Conservation (phyloP, 1,139 yeast genomes). For the Torulaspora pretoriensis region DNA sequence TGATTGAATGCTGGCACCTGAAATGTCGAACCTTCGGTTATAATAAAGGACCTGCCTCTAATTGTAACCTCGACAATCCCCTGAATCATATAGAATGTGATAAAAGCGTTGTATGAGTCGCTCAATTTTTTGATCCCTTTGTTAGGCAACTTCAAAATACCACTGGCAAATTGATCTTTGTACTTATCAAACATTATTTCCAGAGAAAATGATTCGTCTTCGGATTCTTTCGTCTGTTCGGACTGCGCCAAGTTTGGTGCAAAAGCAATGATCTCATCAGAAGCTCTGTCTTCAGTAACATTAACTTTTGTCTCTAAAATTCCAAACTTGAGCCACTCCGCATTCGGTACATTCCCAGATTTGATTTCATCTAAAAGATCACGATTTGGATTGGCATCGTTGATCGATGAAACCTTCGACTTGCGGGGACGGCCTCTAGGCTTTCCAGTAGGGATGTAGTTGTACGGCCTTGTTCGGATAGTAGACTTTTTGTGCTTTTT, state of each 20-base stretch:
- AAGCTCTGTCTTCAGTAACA: conserved; percentile 45
- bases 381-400: conserved; percentile 21
- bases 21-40: conserved; percentile 71
- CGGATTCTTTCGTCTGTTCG: conserved; percentile 41
- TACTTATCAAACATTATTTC: conserved; percentile 67
- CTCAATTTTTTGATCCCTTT: conserved; percentile 61
- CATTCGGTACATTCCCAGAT: conserved; percentile 43
- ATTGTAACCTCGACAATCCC: conserved; percentile 71
- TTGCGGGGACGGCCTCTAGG: conserved; percentile 31
- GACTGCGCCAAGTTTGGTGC: conserved; percentile 60
- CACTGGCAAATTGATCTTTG: conserved; percentile 68
- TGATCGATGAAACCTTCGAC: conserved; percentile 4
- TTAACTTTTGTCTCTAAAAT: conserved; percentile 53
- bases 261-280: conserved; percentile 58
- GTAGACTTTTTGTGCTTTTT: conserved; percentile 20
- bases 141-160: conserved; percentile 63
- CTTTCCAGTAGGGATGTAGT: conserved; percentile 28
- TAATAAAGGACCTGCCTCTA: conserved; percentile 55
- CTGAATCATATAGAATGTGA: conserved; percentile 67
- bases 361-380: conserved; percentile 25
- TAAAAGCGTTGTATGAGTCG: conserved; percentile 63
- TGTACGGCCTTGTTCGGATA: conserved; percentile 25
- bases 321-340: conserved; percentile 54
- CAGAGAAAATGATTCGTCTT: conserved; percentile 55
- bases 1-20: conserved; percentile 75